A percentile compares a stretch with the other conserved stretches of the same genome.
Evolutionary conservation across 1,284 basidiomycete species (phyloP).

Genomic region (Trametes versicolor): DNA sequence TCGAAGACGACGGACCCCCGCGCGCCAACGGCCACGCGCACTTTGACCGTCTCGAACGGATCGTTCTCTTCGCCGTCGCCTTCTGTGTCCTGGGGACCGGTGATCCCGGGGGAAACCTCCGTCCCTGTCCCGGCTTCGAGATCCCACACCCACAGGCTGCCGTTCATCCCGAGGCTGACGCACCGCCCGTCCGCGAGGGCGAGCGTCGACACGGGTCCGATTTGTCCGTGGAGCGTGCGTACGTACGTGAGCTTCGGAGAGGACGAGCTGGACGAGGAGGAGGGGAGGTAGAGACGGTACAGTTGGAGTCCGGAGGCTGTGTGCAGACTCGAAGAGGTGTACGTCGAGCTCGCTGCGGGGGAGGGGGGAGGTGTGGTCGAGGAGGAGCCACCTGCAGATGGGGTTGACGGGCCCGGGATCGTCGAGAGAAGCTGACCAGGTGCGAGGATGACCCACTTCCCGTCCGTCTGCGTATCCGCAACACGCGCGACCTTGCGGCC

Average conservation of each 20-base stretch:
- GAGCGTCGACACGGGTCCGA: conserved; percentile 70
- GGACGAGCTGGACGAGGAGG: conserved; percentile 54
- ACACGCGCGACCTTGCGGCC: conserved; percentile 73
- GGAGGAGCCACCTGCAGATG: conserved; percentile 17
- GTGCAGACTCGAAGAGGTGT: conserved; percentile 49
- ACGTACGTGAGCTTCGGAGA: conserved; percentile 75
- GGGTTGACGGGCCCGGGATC: not conserved
- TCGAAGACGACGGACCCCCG: conserved; percentile 73
- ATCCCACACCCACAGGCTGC: conserved; percentile 86
- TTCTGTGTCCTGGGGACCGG: conserved; percentile 19
- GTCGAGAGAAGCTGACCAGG: conserved; percentile 52
- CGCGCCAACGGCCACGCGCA: conserved; percentile 25
- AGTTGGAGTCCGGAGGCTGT: conserved; percentile 71
- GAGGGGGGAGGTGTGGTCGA: conserved; percentile 33
- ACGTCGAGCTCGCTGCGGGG: conserved; percentile 40
- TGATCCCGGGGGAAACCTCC: conserved; percentile 52
- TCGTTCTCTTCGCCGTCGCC: conserved; percentile 16
- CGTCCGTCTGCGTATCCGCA: conserved; percentile 78
- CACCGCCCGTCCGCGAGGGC: conserved; percentile 82
- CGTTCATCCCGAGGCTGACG: conserved; percentile 74
- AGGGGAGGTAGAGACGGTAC: conserved; percentile 74
- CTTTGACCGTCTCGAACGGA: conserved; percentile 20
- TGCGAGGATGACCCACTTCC: conserved; percentile 84
- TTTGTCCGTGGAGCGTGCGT: conserved; percentile 73
- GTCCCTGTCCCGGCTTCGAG: conserved; percentile 73